A percentile compares a stretch with the other conserved stretches of the same genome.
These are phyloP conservation scores for Neurospora sp. DNA, from an alignment of 2,329 filamentous ascomycete genomes.

Conservation along the genomic window DNA sequence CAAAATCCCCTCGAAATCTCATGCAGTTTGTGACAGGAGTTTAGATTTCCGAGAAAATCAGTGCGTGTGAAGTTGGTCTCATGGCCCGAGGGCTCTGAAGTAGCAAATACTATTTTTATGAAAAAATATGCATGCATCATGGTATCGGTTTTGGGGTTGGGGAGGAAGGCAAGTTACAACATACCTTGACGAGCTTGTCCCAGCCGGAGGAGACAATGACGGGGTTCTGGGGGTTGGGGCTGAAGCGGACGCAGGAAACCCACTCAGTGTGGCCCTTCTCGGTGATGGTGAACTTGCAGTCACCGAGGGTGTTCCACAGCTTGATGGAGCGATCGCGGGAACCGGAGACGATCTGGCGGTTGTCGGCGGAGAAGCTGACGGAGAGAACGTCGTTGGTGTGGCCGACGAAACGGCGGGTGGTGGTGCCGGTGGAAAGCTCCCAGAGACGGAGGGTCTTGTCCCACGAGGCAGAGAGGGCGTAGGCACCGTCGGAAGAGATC, in stretches of 20 bases:
- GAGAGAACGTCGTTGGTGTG: slow-evolving; percentile 99
- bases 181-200: slow-evolving; percentile 99
- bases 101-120: slow-evolving; percentile 95
- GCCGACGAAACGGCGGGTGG: slow-evolving; percentile 96
- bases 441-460: slow-evolving; percentile 99
- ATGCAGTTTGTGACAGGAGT: not conserved
- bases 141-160: slow-evolving; percentile 29
- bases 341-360: slow-evolving; percentile 98
- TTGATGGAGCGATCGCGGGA: slow-evolving; percentile 99
- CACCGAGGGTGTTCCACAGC: slow-evolving; percentile 99
- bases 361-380: slow-evolving; percentile 99
- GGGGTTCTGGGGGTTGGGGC: slow-evolving; percentile 99
- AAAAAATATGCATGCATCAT: slow-evolving; percentile 74
- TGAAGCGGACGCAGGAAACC: slow-evolving; percentile 99
- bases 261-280: slow-evolving; percentile 99
- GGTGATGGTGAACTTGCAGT: slow-evolving; percentile 99
- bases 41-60: slow-evolving; percentile 44
- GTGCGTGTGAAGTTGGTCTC: slow-evolving; percentile 89
- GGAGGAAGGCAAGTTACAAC: slow-evolving; percentile 27
- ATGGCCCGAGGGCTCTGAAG: slow-evolving; percentile 97
- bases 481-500: slow-evolving; percentile 98
- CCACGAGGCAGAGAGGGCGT: slow-evolving; percentile 97
- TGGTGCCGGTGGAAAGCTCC: slow-evolving; percentile 95
- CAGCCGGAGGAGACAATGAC: slow-evolving; percentile 97
- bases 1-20: slow-evolving; percentile 2